Percentiles rank a stretch among this genome's conserved stretches.
phyloP scores from a whole-genome alignment of 306 rosid species.

The Morella rubra region DNA sequence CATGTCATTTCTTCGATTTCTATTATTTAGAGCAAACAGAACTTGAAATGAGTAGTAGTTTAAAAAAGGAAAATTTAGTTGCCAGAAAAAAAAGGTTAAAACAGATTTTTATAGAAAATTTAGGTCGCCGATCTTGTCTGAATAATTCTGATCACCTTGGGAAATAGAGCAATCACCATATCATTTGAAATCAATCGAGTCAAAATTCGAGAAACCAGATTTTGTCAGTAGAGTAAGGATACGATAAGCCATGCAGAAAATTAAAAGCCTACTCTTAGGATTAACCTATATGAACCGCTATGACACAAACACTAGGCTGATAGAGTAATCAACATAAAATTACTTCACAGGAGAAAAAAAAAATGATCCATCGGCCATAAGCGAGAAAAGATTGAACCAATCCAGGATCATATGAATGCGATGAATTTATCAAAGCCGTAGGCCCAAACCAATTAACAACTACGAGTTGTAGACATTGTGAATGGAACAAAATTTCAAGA shows the following conservation, averaged over 20 bases:
- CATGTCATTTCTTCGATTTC: background rate
- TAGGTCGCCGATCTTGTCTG: background rate
- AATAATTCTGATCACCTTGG: background rate
- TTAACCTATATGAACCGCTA: background rate
- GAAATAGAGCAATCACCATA: background rate
- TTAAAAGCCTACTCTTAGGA: background rate
- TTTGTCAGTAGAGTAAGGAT: background rate
- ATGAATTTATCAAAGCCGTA: background rate
- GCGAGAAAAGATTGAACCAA: constrained; percentile 3
- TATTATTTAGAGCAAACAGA: background rate
- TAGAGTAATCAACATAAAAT: background rate
- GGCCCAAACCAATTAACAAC: background rate
- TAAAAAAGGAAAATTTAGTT: background rate
- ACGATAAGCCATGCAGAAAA: background rate
- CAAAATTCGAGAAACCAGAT: background rate
- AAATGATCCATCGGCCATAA: background rate
- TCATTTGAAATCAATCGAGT: background rate
- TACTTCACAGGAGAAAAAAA: background rate
- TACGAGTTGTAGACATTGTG: background rate
- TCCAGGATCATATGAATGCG: constrained; percentile 15
- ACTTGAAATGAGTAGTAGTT: background rate
- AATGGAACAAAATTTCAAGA: background rate
- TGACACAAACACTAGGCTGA: background rate
- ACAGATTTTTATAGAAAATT: background rate
- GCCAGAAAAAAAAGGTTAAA: background rate